Evolutionary conservation across 768 basidiomycete species (phyloP), one percentile per base, ranked within the genome.

Genomic region (Russula brevipes): DNA sequence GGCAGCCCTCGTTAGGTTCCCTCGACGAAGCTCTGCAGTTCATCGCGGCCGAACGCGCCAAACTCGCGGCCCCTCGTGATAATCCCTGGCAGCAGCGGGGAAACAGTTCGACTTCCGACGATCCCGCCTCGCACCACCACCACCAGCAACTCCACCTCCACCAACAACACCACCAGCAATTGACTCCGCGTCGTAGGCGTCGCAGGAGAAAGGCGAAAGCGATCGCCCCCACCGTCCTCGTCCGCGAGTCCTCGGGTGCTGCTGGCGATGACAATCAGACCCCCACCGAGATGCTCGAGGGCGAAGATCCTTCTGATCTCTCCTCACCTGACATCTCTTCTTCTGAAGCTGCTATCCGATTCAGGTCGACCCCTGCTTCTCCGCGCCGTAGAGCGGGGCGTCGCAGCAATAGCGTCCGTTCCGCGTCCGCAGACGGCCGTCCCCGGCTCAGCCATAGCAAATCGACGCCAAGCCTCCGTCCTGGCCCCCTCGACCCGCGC

Each of bases 1-100:
- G 76, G 33, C 78, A 82, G 51, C 89, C 90, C 0, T 89, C 87
- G 3, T 74, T 92, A 14, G 90, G 90, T 0, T 81, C 82, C 57
- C 79, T 92, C 16, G 88, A 88, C 61, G 84, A 85, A 63, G 88
- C 87, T 0, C 78, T 92, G 14, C 82, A 81, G n/a, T 92, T 90
- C 64, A 79, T 91, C 54, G 87, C 85, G 47, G 83, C 82, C 10
- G 89, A 91, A 71, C 79, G 87, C 59, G 83, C 82, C 41, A 78
- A 80, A 64, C 78, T 83, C 66, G 80, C 77, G 49, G 85, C 84
- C 7, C 71, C 75, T 47, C 68, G 71, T 57, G 72, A 59, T 44
- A 71, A 39, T 12, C 42, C 45, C 30, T 62, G 67, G 61, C 54
- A 66, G 61, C 54, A 66, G 33, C 61, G 59, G 0, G 42, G 51